Percentiles rank a stretch among this genome's conserved stretches.
Conservation (phyloP, 441 rosid genomes). For the Croton laevigatus region DNA sequence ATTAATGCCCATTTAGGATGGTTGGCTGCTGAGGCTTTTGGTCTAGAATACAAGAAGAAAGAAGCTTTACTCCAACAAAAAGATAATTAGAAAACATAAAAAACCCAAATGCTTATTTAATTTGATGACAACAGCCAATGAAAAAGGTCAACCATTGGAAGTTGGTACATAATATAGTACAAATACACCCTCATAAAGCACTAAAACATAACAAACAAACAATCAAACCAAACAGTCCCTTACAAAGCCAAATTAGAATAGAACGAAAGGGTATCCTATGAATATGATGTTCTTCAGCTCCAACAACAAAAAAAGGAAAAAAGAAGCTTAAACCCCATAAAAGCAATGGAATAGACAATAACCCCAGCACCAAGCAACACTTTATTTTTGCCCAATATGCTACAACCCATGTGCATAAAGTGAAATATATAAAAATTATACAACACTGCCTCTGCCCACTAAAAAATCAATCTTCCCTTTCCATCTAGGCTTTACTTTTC, state of each 20-base stretch:
- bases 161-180: not conserved
- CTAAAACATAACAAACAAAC: not conserved
- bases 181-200: not conserved
- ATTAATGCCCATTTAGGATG: too few relatives aligned
- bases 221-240: constrained; percentile 12
- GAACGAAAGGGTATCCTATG: too few relatives aligned
- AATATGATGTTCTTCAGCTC: constrained; percentile 18
- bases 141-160: constrained; percentile 3
- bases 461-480: constrained; percentile 15
- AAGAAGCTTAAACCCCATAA: constrained; percentile 22
- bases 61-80: constrained; percentile 7
- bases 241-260: not conserved
- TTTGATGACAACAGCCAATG: not conserved
- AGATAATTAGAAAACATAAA: not conserved
- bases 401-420: constrained; percentile 55
- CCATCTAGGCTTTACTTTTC: constrained; percentile 20
- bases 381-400: constrained; percentile 32
- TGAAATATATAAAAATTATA: constrained; percentile 17
- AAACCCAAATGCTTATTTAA: not conserved
- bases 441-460: constrained; percentile 1
- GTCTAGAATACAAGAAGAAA: not conserved
- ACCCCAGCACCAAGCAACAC: constrained; percentile 37
- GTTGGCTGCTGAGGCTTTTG: not conserved
- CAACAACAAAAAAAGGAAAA: not conserved
- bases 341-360: constrained; percentile 30